Evolutionary conservation across 345 rosid species (phyloP).

Genomic region (Pistacia integerrima): DNA sequence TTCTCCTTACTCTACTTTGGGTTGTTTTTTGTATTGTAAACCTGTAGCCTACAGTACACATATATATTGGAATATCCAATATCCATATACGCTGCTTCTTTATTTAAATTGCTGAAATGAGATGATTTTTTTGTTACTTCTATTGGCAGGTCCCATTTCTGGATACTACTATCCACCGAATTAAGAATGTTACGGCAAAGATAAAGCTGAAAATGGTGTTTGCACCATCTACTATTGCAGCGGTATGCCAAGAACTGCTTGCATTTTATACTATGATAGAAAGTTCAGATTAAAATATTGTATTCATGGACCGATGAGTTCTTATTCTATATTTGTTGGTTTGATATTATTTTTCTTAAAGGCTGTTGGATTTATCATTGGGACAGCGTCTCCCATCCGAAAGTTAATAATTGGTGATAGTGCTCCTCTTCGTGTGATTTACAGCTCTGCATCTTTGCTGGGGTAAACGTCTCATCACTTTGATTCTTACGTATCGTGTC

Average conservation of each 20-base stretch:
- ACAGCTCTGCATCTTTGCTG: slow-evolving; percentile 32
- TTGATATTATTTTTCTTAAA: slow-evolving; percentile 8
- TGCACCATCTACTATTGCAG: slow-evolving; percentile 45
- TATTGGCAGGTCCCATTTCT: slow-evolving; percentile 27
- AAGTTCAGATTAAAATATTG: too few relatives aligned
- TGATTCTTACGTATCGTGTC: not conserved
- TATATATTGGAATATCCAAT: too few relatives aligned
- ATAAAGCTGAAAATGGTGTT: slow-evolving; percentile 36
- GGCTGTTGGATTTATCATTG: slow-evolving; percentile 43
- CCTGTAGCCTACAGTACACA: too few relatives aligned
- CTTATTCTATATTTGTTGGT: not conserved
- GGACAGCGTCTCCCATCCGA: slow-evolving; percentile 35
- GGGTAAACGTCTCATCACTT: slow-evolving; percentile 28
- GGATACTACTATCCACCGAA: slow-evolving; percentile 20
- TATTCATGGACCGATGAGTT: too few relatives aligned
- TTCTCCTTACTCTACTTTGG: not conserved
- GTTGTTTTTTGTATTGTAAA: too few relatives aligned
- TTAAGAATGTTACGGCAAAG: slow-evolving; percentile 8
- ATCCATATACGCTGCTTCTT: too few relatives aligned
- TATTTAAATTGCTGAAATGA: not conserved
- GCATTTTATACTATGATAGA: too few relatives aligned
- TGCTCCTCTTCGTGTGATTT: slow-evolving; percentile 42
- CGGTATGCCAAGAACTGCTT: slow-evolving; percentile 25
- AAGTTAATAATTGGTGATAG: slow-evolving; percentile 33
- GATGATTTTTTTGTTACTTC: not conserved